Evolutionary conservation across 352 stramenopile genomes (phyloP).

Genomic region (Phytophthora lateralis): DNA sequence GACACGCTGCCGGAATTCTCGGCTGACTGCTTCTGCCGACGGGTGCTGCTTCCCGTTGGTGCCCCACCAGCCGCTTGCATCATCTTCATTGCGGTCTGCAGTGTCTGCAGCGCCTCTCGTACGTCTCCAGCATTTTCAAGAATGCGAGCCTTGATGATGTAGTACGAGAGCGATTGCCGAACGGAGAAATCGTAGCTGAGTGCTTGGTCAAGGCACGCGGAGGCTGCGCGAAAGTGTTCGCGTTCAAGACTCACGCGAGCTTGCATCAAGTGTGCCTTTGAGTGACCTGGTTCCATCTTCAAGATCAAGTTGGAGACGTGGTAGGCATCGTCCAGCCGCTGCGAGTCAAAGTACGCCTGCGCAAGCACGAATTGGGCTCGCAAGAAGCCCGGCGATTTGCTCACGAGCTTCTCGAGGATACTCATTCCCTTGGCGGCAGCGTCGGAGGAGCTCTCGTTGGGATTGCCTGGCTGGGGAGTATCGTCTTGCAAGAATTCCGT

Average conservation of each 20-base stretch:
- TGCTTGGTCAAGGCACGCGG: slow-evolving; percentile 84
- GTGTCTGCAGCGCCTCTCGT: slow-evolving; percentile 77
- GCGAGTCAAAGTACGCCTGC: slow-evolving; percentile 75
- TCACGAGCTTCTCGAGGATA: slow-evolving; percentile 81
- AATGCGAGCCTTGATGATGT: slow-evolving; percentile 89
- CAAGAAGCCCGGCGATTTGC: slow-evolving; percentile 84
- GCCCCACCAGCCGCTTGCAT: slow-evolving; percentile 23
- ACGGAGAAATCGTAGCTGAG: slow-evolving; percentile 91
- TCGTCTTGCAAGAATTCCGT: slow-evolving; percentile 78
- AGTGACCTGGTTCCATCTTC: slow-evolving; percentile 77
- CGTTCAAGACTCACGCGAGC: slow-evolving; percentile 82
- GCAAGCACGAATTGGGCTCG: slow-evolving; percentile 85
- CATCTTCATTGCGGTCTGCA: slow-evolving; percentile 85
- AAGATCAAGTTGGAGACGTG: slow-evolving; percentile 77
- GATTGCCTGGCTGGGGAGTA: slow-evolving; percentile 8
- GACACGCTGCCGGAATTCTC: slow-evolving; percentile 40
- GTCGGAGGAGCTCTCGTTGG: slow-evolving; percentile 15
- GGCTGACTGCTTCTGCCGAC: slow-evolving; percentile 18
- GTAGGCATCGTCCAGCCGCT: slow-evolving; percentile 81
- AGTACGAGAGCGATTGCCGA: slow-evolving; percentile 82
- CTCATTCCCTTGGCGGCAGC: slow-evolving; percentile 48
- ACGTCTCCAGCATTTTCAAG: slow-evolving; percentile 77
- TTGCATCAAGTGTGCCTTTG: slow-evolving; percentile 83
- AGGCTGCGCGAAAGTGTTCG: slow-evolving; percentile 75
- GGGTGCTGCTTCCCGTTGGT: slow-evolving; percentile 8